Conservation (phyloP, 768 basidiomycete species). For the Suillus subalutaceus region DNA sequence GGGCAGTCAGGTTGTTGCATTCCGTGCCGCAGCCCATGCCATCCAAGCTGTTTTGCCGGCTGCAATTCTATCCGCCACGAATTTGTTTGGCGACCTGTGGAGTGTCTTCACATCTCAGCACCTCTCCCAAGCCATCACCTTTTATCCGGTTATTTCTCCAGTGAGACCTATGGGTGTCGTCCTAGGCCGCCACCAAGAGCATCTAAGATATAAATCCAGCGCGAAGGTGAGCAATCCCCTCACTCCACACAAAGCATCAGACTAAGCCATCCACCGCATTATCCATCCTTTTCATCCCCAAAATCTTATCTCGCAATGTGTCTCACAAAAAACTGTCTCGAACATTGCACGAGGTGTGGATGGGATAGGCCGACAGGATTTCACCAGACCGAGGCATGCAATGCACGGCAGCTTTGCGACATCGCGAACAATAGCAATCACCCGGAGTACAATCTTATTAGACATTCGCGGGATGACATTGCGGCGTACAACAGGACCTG, state of each 20-base stretch:
- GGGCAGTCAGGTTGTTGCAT: not conserved
- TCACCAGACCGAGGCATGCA: not conserved
- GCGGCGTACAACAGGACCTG: not conserved
- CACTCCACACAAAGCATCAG: not conserved
- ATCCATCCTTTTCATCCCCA: not conserved
- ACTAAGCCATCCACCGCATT: not conserved
- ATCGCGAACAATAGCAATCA: not conserved
- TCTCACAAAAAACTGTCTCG: not conserved
- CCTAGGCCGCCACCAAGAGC: constrained; percentile 2
- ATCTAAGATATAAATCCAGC: not conserved
- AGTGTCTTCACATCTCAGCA: not conserved
- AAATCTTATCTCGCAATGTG: not conserved
- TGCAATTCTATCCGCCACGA: not conserved
- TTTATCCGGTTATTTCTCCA: not conserved
- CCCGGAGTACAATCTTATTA: not conserved
- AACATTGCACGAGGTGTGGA: not conserved
- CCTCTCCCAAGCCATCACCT: not conserved
- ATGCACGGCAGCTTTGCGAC: not conserved
- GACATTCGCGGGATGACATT: not conserved
- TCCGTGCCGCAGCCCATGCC: not conserved
- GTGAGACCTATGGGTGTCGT: not conserved
- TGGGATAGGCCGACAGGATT: not conserved
- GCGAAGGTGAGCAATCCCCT: not conserved
- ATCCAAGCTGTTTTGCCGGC: not conserved
- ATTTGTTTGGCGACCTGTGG: not conserved